Base-by-base conservation (phyloP, 495 filamentous ascomycete species). In the Staphylotrichum longicolle region DNA sequence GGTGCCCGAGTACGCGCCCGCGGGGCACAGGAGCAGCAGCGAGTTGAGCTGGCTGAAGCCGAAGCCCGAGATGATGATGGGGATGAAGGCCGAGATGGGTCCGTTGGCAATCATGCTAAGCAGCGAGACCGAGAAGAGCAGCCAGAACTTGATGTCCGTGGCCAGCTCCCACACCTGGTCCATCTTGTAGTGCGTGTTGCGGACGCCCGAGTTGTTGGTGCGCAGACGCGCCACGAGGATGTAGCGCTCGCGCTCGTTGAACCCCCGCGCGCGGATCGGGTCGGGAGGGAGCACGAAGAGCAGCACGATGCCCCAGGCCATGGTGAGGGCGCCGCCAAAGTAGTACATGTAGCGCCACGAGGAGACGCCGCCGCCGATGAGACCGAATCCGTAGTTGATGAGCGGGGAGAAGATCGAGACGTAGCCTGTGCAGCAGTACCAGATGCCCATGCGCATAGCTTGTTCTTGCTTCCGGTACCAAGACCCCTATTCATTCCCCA, bases 341-440 rank as follows among this genome's bases (percentile, higher is more conserved):
- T 77, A 67, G 55, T 73, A 79, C 9, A 78, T 75, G 2, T 72
- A 73, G 30, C 70, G 65, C 75, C 77, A 79, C 8, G 77, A 74
- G 9, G 73, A 69, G 42, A 76, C 54, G 20, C 62, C 72, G 11
- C 73, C 74, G 30, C 76, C 68, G 57, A 81, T 78, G 47, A 77
- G 77, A 12, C 80, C 80, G 54, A 83, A 77, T 7, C 76, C 80
- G 63, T 75, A 81, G 37, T 79, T 81, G 64, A 83, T 71, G 6
- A 83, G 65, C 1, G 79, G 78, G 32, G 78, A 78, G 20, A 83
- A 63, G 63, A 76, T 72, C 0, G 76, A 75, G 20, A 78, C 79
- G 8, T 81, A 70, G 32, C 79, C 78, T 30, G 78, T 82, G 60
- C 74, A 78, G 54, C 62, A 44, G 51, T 67, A 64, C 72, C 78